Evolutionary conservation across 108 stramenopile species (phyloP), one percentile per base, ranked within the genome.

Genomic region (Schizochytrium sp.): DNA sequence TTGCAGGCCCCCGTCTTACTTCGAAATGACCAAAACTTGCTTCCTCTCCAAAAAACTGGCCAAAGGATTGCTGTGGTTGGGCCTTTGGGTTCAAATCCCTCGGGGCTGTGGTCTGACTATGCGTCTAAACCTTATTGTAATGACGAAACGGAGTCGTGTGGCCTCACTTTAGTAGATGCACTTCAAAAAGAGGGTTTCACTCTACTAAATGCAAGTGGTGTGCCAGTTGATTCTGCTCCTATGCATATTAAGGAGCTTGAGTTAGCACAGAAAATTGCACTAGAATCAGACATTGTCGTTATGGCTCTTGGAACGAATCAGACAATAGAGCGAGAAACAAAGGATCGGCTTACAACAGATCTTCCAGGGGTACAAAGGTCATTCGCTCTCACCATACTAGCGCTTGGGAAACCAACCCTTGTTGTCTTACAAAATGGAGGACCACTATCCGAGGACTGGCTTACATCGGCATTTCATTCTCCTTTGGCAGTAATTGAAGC

Each of bases 361-460:
- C 50, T 83, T 28, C 76, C 76, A 7, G 76, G 50, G 15, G 12
- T 42, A 13, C 76, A 83, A 55, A 44, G 42, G 42, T 38, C 12
- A 38, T 69, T 69, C 44, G 64, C 64, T 44, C 49, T 47, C 50
- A 10, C 47, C 15, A 38, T 83, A 38, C 28, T 83, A 10, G 53
- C 10, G 8, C 76, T 83, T 42, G 3, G 53, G 0, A 83, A 83
- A 28, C 76, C 76, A 1, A 83, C 76, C 38, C 2, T 83, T 10
- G 40, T 83, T 10, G 76, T 83, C 28, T 28, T 83, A 5, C 53
- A 55, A 49, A 83, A 83, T 40, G 76, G 76, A 10, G 76, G 76
- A 10, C 47, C 53, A 46, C n/a, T 83, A 2, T 49, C 50, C 5
- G 76, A 49, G 40, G 76, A 83, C 13, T 49, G 53, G 76, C 76